phyloP scores from a whole-genome alignment of 2,329 filamentous ascomycete genomes.

The Dryadomyces quercus-mongolicae region DNA sequence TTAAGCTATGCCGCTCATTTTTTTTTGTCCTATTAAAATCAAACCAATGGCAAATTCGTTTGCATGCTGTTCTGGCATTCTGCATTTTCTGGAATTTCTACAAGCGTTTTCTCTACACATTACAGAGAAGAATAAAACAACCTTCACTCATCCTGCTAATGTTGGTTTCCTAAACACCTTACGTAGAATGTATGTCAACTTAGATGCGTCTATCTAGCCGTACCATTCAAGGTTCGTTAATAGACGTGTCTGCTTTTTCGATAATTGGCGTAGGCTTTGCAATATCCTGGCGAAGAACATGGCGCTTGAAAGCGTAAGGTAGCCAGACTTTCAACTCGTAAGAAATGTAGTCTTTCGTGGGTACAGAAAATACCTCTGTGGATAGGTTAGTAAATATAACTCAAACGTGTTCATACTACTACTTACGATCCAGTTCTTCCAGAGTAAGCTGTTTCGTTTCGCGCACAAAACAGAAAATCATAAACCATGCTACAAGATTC shows the following conservation, averaged over 20 bases:
- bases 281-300: not conserved
- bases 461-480: slow-evolving; percentile 46
- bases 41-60: too few species aligned
- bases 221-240: not conserved
- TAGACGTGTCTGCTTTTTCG: not conserved
- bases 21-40: too few species aligned
- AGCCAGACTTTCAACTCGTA: slow-evolving; percentile 45
- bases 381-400: slow-evolving; percentile 22
- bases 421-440: slow-evolving; percentile 47
- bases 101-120: too few species aligned
- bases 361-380: slow-evolving; percentile 49
- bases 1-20: too few species aligned
- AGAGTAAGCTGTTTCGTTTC: slow-evolving; percentile 48
- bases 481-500: slow-evolving; percentile 42
- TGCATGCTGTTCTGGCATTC: too few species aligned
- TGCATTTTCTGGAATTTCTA: too few species aligned
- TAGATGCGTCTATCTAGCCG: not conserved
- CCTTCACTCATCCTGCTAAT: too few species aligned
- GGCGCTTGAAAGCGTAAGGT: slow-evolving; percentile 34
- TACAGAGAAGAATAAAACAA: too few species aligned
- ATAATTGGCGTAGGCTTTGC: not conserved
- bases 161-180: too few species aligned
- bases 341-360: slow-evolving; percentile 40
- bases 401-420: slow-evolving; percentile 43
- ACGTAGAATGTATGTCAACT: too few species aligned